Percentiles rank a stretch among this genome's conserved stretches.
Evolutionary conservation across 2,329 filamentous ascomycete genomes (phyloP).

Genomic region (Whalleya microplaca): DNA sequence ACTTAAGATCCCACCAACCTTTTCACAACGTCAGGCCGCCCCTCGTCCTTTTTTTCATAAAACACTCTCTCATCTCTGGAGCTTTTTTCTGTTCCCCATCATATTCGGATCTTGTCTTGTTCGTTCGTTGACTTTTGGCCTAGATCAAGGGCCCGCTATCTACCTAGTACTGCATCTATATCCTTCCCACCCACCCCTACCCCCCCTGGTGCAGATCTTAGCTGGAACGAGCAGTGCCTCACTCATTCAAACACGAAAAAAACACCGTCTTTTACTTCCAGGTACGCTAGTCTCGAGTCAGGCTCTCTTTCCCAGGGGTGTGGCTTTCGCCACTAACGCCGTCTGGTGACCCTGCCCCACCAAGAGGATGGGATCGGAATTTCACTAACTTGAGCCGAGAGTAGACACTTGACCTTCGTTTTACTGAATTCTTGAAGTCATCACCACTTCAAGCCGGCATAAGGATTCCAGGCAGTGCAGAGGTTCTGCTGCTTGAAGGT

Average conservation of each 20-base stretch:
- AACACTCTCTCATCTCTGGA: constrained; percentile 23
- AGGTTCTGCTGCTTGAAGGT: constrained; percentile 21
- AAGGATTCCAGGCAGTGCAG: constrained; percentile 19
- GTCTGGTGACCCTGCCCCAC: constrained; percentile 38
- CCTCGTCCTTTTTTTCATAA: constrained; percentile 7
- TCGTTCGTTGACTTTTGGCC: not conserved
- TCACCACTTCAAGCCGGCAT: constrained; percentile 17
- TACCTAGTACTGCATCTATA: constrained; percentile 12
- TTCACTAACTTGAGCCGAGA: constrained; percentile 31
- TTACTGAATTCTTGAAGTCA: constrained; percentile 21
- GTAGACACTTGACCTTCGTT: constrained; percentile 29
- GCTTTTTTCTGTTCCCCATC: constrained; percentile 4
- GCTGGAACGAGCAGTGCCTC: constrained; percentile 24
- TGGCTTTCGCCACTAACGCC: constrained; percentile 38
- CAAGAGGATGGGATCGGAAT: constrained; percentile 31
- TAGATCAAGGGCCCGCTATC: constrained; percentile 22
- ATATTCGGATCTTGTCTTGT: not conserved
- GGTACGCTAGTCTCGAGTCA: constrained; percentile 35
- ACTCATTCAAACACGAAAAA: constrained; percentile 11
- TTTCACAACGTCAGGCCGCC: constrained; percentile 25
- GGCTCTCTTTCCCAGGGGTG: constrained; percentile 26
- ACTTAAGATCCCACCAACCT: constrained; percentile 16
- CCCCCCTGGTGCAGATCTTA: constrained; percentile 29
- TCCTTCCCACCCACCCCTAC: no score
- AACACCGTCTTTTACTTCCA: constrained; percentile 11